phyloP scores from a whole-genome alignment of 192 early-diverging fungal species.

The Backusella liffmaniae region DNA sequence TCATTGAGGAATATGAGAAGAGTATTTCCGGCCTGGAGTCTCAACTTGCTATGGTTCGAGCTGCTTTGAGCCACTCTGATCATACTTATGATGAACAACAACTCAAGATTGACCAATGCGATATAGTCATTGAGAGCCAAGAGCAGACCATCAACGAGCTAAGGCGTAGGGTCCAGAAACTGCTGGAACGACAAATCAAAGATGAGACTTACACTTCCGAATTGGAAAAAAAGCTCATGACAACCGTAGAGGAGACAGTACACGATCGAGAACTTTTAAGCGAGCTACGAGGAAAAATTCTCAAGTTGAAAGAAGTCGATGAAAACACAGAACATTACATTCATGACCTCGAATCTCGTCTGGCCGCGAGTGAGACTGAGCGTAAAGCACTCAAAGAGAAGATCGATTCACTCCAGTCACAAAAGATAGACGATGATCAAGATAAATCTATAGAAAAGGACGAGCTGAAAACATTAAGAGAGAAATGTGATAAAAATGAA shows the following conservation, averaged over 20 bases:
- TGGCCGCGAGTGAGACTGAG: conserved; percentile 25
- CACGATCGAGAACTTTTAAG: conserved; percentile 38
- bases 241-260: conserved; percentile 26
- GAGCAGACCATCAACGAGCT: conserved; percentile 47
- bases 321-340: conserved; percentile 45
- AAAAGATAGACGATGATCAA: not conserved
- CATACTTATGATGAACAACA: conserved; percentile 57
- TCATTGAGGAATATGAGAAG: conserved; percentile 72
- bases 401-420: not conserved
- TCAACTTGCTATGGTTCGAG: conserved; percentile 56
- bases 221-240: conserved; percentile 36
- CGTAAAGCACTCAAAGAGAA: conserved; percentile 8
- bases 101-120: conserved; percentile 47
- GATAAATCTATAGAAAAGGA: not conserved
- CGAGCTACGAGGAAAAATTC: conserved; percentile 39
- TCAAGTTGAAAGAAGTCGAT: conserved; percentile 57
- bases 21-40: conserved; percentile 60
- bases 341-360: conserved; percentile 35
- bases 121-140: conserved; percentile 46
- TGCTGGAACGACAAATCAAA: conserved; percentile 42
- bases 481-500: conserved; percentile 10
- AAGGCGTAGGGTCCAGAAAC: conserved; percentile 38
- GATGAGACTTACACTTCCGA: conserved; percentile 47
- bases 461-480: not conserved
- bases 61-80: conserved; percentile 56